A percentile compares a stretch with the other conserved stretches of the same genome.
Evolutionary conservation across 257 asterid species (phyloP).

Genomic region (Mitragyna speciosa): DNA sequence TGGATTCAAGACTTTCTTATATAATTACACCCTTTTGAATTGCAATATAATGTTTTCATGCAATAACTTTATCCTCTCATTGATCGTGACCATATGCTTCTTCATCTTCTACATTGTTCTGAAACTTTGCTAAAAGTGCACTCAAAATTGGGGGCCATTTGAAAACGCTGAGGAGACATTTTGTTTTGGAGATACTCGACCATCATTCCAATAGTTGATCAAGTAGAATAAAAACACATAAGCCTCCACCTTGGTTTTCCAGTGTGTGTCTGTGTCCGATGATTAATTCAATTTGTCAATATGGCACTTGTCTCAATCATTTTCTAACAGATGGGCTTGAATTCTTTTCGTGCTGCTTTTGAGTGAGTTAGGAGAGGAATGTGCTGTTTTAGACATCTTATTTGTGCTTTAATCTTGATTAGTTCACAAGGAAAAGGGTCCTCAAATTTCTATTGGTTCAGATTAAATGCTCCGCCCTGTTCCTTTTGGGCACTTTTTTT

Average conservation of each 20-base stretch:
- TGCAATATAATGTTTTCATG: neutral
- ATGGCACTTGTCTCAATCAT: constrained; percentile 15
- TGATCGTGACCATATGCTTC: neutral
- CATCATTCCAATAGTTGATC: neutral
- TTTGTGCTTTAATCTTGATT: neutral
- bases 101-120: constrained; percentile 18
- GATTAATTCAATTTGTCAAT: neutral
- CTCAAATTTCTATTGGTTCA: constrained; percentile 9
- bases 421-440: neutral
- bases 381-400: neutral
- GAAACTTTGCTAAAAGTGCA: constrained; percentile 3
- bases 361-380: neutral
- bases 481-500: neutral
- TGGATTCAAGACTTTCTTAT: neutral
- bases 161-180: constrained; percentile 16
- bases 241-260: neutral
- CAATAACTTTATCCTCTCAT: constrained; percentile 8
- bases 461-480: neutral
- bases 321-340: neutral
- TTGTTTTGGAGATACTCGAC: constrained; percentile 9
- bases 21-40: neutral
- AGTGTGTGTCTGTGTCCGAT: neutral
- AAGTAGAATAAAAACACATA: neutral
- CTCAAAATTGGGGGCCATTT: constrained; percentile 9
- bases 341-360: neutral